Evolutionary conservation across 805 yeast genomes (phyloP).

Genomic region (Nakazawaea holstii): DNA sequence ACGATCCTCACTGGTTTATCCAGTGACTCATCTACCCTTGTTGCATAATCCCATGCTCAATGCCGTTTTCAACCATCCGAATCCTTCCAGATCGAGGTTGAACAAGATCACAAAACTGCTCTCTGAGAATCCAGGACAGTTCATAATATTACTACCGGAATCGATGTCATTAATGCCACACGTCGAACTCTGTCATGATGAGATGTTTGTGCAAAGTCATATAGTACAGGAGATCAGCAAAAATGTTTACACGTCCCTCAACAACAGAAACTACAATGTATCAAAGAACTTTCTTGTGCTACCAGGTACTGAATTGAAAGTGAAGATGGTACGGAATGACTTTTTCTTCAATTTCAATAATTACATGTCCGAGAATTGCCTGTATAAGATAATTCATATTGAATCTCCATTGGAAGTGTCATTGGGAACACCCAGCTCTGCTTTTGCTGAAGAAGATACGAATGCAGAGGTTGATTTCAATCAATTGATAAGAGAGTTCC

Average conservation of each 20-base stretch:
- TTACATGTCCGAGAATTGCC: conserved; percentile 51
- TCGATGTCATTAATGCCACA: conserved; percentile 39
- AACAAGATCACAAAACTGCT: conserved; percentile 41
- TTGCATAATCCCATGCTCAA: conserved; percentile 61
- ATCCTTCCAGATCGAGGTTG: conserved; percentile 39
- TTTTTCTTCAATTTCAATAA: conserved; percentile 52
- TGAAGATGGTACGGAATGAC: conserved; percentile 38
- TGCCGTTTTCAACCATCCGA: conserved; percentile 61
- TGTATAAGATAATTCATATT: conserved; percentile 52
- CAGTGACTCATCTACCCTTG: conserved; percentile 38
- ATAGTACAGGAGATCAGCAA: conserved; percentile 41
- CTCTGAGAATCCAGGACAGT: conserved; percentile 40
- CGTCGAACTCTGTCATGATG: conserved; percentile 48
- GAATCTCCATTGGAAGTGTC: conserved; percentile 41
- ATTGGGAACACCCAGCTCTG: neutral
- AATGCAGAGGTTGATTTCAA: conserved; percentile 22
- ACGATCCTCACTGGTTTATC: conserved; percentile 9
- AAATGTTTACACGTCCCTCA: conserved; percentile 34
- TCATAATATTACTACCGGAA: conserved; percentile 61
- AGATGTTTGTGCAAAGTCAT: conserved; percentile 61
- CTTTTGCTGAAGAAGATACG: neutral
- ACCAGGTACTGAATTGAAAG: conserved; percentile 38
- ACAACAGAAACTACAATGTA: conserved; percentile 49
- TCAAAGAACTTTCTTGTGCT: conserved; percentile 51
- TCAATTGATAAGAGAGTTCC: conserved; percentile 33